Percentiles rank a stretch among this genome's conserved stretches.
Evolutionary conservation across 805 yeast genomes (phyloP).

Genomic region (Kodamaea nitidulidarum): DNA sequence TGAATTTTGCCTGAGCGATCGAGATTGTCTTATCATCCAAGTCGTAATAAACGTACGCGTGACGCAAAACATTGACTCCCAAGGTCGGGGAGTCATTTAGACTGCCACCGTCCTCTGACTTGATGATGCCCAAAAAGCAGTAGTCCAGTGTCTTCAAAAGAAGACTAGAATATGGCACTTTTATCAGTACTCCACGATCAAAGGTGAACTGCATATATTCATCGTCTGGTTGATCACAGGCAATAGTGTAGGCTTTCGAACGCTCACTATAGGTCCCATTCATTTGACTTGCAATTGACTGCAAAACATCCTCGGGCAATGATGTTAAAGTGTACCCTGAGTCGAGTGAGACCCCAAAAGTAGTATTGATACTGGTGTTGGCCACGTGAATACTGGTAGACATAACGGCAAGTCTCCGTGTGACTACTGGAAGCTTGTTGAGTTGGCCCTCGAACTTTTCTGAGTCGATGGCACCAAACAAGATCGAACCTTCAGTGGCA

Average conservation of each 20-base stretch:
- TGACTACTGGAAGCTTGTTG: not conserved
- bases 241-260: not conserved
- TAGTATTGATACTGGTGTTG: slow-evolving; percentile 1
- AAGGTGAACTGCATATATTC: slow-evolving; percentile 7
- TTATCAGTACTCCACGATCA: slow-evolving; percentile 3
- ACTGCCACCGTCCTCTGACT: slow-evolving; percentile 4
- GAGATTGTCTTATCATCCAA: slow-evolving; percentile 41
- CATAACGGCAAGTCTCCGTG: slow-evolving; percentile 5
- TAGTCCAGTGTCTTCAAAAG: slow-evolving; percentile 4
- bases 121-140: slow-evolving; percentile 3
- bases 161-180: slow-evolving; percentile 9
- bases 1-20: slow-evolving; percentile 42
- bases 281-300: slow-evolving; percentile 4
- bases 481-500: slow-evolving; percentile 13
- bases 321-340: slow-evolving; percentile 9
- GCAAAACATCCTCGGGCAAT: slow-evolving; percentile 6
- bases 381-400: slow-evolving; percentile 1
- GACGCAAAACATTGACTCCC: slow-evolving; percentile 50
- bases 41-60: slow-evolving; percentile 53
- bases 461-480: slow-evolving; percentile 21
- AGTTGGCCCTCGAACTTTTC: slow-evolving; percentile 14
- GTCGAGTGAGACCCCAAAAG: slow-evolving; percentile 7
- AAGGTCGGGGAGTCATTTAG: slow-evolving; percentile 19
- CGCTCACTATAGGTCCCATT: not conserved
- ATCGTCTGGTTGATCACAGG: slow-evolving; percentile 9